Base-by-base conservation (phyloP, 306 rosid species). In the Luffa aegyptiaca region DNA sequence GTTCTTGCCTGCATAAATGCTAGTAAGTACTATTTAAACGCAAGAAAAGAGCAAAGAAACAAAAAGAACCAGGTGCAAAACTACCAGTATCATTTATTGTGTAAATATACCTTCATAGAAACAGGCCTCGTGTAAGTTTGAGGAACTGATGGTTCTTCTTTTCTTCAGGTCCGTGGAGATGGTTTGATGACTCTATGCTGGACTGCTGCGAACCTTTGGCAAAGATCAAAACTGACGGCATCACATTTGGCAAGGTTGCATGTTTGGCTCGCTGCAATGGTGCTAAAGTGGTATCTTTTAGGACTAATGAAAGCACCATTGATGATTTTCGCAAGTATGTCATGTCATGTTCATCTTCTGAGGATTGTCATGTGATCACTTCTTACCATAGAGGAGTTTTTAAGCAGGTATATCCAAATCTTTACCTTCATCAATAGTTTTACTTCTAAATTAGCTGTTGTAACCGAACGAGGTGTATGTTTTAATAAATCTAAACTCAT, bases 111-210 rank as follows among this genome's bases (percentile, higher is more conserved):
- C 55, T 75, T 39, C 42, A n/a, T 76, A 59, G 11, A 6, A 41
- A 57, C 10, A 20, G 53, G 46, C 3, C 6, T 58, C 5, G 16
- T 71, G 53, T 58, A 14, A 12, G 46, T 31, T 71, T 26, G 75
- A 33, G 18, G 69, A 76, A 13, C 26, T 57, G 69, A 76, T 55
- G 37, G 8, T 56, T 76, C 17, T 55, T 37, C 14, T 51, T 41
- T 62, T 7, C 75, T 82, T 80, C 76, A 95, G 98, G 97, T 13
- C 98, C 97, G 14, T 95, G 98, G 97, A 88, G 98, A 68, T 95
- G 98, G 98, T 95, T 92, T 85, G 98, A 92, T 78, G 98, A 95
- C 83, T 83, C 93, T 8, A 92, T 95, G 97, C 84, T 95, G 71
- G 98, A 95, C 85, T 95, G 98, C 58, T 95, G 98, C 48, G 97